phyloP scores from a whole-genome alignment of 73 alveolate species.

The Stentor coeruleus region DNA sequence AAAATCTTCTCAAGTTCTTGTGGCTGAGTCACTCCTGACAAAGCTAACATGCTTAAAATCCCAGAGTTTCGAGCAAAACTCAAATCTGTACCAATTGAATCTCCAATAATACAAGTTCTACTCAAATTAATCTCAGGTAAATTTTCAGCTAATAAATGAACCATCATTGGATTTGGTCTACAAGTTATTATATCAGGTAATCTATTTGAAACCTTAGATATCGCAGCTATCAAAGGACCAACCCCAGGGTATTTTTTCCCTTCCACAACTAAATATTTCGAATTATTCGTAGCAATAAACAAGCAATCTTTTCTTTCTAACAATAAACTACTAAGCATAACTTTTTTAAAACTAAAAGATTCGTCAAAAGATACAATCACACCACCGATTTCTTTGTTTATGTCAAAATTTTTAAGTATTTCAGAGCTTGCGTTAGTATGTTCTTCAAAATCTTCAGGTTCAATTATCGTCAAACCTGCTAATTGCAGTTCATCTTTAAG shows the following conservation, averaged over 20 bases:
- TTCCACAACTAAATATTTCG: neutral
- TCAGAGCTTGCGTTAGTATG: neutral
- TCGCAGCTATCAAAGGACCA: slow-evolving; percentile 1
- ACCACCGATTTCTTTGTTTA: neutral
- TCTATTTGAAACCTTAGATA: neutral
- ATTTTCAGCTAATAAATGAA: neutral
- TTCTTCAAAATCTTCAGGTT: slow-evolving; percentile 7
- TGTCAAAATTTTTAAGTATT: neutral
- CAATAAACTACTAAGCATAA: neutral
- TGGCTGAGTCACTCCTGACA: slow-evolving; percentile 10
- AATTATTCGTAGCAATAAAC: neutral
- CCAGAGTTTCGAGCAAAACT: neutral
- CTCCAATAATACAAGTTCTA: slow-evolving; percentile 7
- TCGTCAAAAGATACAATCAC: slow-evolving; percentile 21
- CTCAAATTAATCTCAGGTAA: neutral
- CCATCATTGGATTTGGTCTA: slow-evolving; percentile 17
- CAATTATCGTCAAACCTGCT: neutral
- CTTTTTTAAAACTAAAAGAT: neutral
- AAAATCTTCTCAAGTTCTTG: neutral
- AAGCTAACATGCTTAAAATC: neutral
- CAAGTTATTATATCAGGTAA: neutral
- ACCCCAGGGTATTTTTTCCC: slow-evolving; percentile 28
- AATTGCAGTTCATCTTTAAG: neutral
- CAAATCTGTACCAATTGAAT: neutral
- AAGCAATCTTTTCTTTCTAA: neutral